Conservation (phyloP, 495 filamentous ascomycete species). For the Hamigera avellanea region DNA sequence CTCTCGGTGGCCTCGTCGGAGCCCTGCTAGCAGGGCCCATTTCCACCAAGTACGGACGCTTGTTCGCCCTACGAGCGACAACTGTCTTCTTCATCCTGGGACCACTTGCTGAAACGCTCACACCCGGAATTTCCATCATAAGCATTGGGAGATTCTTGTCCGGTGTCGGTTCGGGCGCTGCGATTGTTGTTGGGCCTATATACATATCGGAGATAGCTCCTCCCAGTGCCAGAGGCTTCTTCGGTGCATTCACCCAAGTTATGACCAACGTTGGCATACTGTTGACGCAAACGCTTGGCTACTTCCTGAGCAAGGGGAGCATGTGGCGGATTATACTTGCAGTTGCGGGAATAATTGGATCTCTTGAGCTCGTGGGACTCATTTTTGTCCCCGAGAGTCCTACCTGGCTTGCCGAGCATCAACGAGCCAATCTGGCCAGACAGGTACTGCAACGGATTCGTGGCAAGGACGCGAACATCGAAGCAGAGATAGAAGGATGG, state of each 20-base stretch:
- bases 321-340: slow-evolving; percentile 78
- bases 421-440: slow-evolving; percentile 47
- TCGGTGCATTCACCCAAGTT: slow-evolving; percentile 85
- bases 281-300: slow-evolving; percentile 70
- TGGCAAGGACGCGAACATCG: slow-evolving; percentile 54
- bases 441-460: slow-evolving; percentile 61
- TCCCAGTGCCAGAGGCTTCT: slow-evolving; percentile 64
- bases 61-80: slow-evolving; percentile 57
- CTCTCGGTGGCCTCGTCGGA: slow-evolving; percentile 75
- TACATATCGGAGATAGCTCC: slow-evolving; percentile 90
- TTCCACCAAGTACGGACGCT: slow-evolving; percentile 60
- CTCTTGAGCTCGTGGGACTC: slow-evolving; percentile 53
- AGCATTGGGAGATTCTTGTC: slow-evolving; percentile 64
- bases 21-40: slow-evolving; percentile 67
- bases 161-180: slow-evolving; percentile 74
- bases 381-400: slow-evolving; percentile 73
- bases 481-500: slow-evolving; percentile 61
- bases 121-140: slow-evolving; percentile 54
- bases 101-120: slow-evolving; percentile 59
- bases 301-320: slow-evolving; percentile 65
- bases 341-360: slow-evolving; percentile 56
- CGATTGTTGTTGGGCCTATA: slow-evolving; percentile 89
- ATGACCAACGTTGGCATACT: slow-evolving; percentile 93
- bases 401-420: slow-evolving; percentile 65
- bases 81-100: slow-evolving; percentile 68